These are phyloP conservation scores for Mortierella hygrophila DNA, from an alignment of 192 early-diverging fungal genomes.

Conservation along the genomic window DNA sequence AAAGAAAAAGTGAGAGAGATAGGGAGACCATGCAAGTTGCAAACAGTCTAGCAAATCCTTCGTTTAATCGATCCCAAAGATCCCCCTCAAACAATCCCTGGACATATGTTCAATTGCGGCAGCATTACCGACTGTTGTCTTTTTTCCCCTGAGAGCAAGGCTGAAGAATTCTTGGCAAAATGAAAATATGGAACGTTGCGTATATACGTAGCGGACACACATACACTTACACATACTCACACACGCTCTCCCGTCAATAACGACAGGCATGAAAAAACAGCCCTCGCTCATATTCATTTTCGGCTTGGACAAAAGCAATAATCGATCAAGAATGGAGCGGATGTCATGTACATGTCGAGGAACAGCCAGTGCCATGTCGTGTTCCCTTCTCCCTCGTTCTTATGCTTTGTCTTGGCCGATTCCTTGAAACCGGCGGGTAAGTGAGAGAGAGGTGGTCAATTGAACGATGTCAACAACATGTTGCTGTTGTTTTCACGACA, in stretches of 20 bases:
- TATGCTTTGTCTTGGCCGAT: not conserved
- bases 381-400: not conserved
- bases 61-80: not conserved
- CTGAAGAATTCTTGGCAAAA: not conserved
- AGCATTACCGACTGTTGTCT: not conserved
- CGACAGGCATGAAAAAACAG: not conserved
- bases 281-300: not conserved
- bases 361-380: not conserved
- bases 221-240: too few relatives aligned
- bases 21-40: not conserved
- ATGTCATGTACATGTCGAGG: not conserved
- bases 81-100: not conserved
- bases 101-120: not conserved
- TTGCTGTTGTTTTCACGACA: not conserved
- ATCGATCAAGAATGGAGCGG: not conserved
- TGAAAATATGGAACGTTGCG: not conserved
- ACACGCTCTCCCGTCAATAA: not conserved
- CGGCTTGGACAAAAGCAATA: not conserved
- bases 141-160: not conserved
- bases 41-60: too few relatives aligned
- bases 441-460: not conserved
- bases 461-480: not conserved
- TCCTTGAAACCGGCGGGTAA: not conserved
- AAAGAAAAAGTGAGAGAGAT: not conserved
- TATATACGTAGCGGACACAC: not conserved